Conservation (phyloP, 305 asterid species). For the Fraxinus sp. region DNA sequence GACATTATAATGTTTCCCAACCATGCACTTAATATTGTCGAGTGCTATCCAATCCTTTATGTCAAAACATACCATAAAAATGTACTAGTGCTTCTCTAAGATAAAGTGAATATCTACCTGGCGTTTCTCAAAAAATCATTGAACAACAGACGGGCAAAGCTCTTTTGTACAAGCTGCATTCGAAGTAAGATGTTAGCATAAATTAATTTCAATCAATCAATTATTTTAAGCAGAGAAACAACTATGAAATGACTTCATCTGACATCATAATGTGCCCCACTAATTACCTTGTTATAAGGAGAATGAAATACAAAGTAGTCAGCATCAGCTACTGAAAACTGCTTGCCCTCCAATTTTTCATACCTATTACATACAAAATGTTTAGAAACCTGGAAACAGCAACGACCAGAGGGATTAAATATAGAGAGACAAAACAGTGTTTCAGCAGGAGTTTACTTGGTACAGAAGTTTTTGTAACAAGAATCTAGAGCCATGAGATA, state of each 20-base stretch:
- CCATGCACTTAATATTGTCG: neutral
- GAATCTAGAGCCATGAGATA: constrained; percentile 97
- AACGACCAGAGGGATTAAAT: neutral
- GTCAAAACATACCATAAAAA: neutral
- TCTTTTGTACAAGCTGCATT: constrained; percentile 97
- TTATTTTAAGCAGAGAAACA: neutral
- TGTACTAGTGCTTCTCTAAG: neutral
- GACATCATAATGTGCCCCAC: neutral
- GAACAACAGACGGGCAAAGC: constrained; percentile 81
- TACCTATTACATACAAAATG: constrained; percentile 43
- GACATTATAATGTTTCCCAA: neutral
- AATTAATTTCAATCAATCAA: neutral
- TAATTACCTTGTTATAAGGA: constrained; percentile 92
- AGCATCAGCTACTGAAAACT: constrained; percentile 76
- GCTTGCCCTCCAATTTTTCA: constrained; percentile 79
- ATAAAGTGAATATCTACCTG: constrained; percentile 49
- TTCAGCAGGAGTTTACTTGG: constrained; percentile 47
- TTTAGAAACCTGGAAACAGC: constrained; percentile 17
- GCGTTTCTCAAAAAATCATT: constrained; percentile 68
- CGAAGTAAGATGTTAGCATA: constrained; percentile 13
- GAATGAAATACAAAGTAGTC: constrained; percentile 90
- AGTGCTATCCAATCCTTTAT: neutral
- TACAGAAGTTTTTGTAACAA: constrained; percentile 73
- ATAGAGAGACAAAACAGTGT: constrained; percentile 1
- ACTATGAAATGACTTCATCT: neutral